These are phyloP conservation scores for Candida saitoana DNA, from an alignment of 805 yeast genomes.

Conservation along the genomic window DNA sequence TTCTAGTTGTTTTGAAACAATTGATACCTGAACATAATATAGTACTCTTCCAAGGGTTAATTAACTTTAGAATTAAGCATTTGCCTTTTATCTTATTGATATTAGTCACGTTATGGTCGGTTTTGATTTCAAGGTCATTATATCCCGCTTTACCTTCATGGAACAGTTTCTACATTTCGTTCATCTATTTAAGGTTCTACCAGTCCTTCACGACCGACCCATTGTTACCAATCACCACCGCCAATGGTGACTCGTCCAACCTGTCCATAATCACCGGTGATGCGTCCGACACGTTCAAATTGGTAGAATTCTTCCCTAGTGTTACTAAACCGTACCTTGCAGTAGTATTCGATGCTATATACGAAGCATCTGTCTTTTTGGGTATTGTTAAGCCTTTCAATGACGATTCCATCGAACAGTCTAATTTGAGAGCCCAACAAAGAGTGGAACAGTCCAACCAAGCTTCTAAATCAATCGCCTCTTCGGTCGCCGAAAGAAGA, in stretches of 20 bases:
- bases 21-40: conserved; percentile 56
- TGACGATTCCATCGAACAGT: conserved; percentile 65
- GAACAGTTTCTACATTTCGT: conserved; percentile 61
- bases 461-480: conserved; percentile 33
- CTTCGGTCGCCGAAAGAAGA: conserved; percentile 65
- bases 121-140: conserved; percentile 26
- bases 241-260: conserved; percentile 20
- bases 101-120: conserved; percentile 33
- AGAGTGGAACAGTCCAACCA: conserved; percentile 50
- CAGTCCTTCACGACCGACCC: conserved; percentile 57
- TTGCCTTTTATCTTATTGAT: conserved; percentile 47
- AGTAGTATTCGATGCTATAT: conserved; percentile 42
- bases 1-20: conserved; percentile 54
- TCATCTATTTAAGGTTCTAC: conserved; percentile 75
- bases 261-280: conserved; percentile 58
- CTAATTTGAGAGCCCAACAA: conserved; percentile 67
- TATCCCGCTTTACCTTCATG: conserved; percentile 55
- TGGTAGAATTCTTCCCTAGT: conserved; percentile 81
- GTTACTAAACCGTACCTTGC: conserved; percentile 47
- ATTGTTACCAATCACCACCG: conserved; percentile 44
- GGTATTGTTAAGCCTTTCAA: conserved; percentile 60
- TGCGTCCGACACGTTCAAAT: conserved; percentile 83
- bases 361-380: conserved; percentile 35
- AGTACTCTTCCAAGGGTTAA: conserved; percentile 41
- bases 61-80: conserved; percentile 55